Percentiles rank a stretch among this genome's conserved stretches.
Evolutionary conservation across 2,329 filamentous ascomycete genomes (phyloP).

Genomic region (Fusarium torreyae): DNA sequence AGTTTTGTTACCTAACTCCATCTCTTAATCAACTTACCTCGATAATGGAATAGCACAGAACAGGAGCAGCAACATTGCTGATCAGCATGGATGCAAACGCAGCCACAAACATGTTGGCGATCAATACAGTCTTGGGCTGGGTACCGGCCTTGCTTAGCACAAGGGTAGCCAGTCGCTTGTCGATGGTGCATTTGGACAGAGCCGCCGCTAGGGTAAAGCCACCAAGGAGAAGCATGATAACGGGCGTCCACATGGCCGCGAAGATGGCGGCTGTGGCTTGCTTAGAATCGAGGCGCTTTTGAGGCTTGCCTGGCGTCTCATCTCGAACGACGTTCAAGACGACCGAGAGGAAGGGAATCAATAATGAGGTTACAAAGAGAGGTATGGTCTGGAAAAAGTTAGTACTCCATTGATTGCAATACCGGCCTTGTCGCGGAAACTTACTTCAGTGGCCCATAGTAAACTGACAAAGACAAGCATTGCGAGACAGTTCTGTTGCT

Average conservation of each 20-base stretch:
- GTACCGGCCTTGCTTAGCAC: constrained; percentile 97
- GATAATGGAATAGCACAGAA: constrained; percentile 97
- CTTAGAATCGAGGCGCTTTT: constrained; percentile 82
- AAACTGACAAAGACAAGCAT: constrained; percentile 94
- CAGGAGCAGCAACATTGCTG: constrained; percentile 96
- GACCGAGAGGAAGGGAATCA: constrained; percentile 94
- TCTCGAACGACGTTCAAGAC: constrained; percentile 86
- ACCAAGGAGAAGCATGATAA: constrained; percentile 97
- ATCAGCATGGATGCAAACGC: constrained; percentile 99
- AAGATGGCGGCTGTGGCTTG: constrained; percentile 89
- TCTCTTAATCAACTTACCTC: constrained; percentile 70
- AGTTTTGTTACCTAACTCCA: constrained; percentile 20
- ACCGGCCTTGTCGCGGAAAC: constrained; percentile 33
- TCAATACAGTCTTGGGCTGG: constrained; percentile 85
- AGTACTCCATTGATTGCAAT: constrained; percentile 12
- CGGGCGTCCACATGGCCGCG: constrained; percentile 97
- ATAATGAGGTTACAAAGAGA: constrained; percentile 93
- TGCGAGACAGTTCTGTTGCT: constrained; percentile 96
- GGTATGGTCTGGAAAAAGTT: constrained; percentile 80
- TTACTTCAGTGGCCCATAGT: constrained; percentile 95
- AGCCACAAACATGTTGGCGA: constrained; percentile 99
- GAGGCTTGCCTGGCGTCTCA: constrained; percentile 71
- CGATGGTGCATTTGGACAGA: constrained; percentile 96
- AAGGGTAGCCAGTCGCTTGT: constrained; percentile 96
- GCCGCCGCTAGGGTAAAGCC: constrained; percentile 97